Base-by-base conservation (phyloP, 805 yeast genomes). In the Saccharomycopsis sp. region DNA sequence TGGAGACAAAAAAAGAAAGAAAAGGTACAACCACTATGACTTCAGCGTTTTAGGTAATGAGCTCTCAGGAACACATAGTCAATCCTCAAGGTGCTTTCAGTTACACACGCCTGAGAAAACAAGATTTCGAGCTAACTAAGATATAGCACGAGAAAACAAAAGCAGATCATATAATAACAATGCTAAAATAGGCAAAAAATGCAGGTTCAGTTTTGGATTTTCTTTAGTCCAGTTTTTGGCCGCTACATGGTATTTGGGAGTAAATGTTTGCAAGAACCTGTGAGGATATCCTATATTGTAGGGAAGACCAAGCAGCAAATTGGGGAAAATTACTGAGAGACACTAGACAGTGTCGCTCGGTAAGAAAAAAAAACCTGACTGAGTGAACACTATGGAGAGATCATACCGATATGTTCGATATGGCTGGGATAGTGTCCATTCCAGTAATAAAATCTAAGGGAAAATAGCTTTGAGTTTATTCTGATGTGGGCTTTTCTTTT, bases 121-220 rank as follows among this genome's bases (percentile, higher is more conserved):
- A 7, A 29, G 37, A 29, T 29, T 29, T 12, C 37, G 37, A 29
- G 12, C 37, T 29, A 29, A 29, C 12, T 29, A 12, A 29, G 37
- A 29, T 29, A 29, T 29, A 29, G 37, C 9, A 29, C 37, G 37
- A 29, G 37, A 29, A 29, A 29, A 29, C 12, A 12, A 29, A 29
- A 29, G 37, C 37, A 29, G 37, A 29, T 29, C 37, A 29, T n/a
- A n/a, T 29, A 29, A 29, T 29, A 29, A 29, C 37, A 29, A 12
- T 29, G 37, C 37, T 29, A 29, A 29, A 18, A 16, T 44, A 44
- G 21, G 21, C 21, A 44, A 44, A 44, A 44, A 5, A 44, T 44
- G 48, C 48, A 44, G 48, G 48, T 44, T 44, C 48, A 44, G 48
- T 44, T 44, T 44, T 44, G 21, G 21, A 44, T 16, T 44, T 44